phyloP scores from a whole-genome alignment of 257 asterid species.

The Fraxinus cuspidata region DNA sequence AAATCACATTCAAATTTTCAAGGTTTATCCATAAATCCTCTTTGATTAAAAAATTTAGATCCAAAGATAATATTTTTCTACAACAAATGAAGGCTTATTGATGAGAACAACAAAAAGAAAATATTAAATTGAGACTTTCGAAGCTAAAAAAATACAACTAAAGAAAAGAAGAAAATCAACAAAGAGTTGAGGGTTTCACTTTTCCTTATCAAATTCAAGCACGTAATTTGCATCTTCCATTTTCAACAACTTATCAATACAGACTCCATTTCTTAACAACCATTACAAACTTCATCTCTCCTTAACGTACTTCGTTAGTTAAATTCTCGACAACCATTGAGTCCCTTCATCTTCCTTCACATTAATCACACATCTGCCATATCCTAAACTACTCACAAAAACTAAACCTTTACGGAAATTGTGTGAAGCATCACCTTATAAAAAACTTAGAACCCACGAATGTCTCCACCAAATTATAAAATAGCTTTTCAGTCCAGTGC shows the following conservation, averaged over 20 bases:
- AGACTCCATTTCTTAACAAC: neutral
- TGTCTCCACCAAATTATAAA: slow-evolving; percentile 16
- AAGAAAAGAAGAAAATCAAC: neutral
- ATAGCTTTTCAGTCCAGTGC: slow-evolving; percentile 13
- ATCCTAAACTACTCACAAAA: slow-evolving; percentile 22
- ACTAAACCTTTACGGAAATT: neutral
- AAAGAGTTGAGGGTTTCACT: neutral
- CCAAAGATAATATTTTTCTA: no score
- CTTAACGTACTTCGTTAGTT: slow-evolving; percentile 1
- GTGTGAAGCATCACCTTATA: slow-evolving; percentile 11
- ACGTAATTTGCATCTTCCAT: slow-evolving; percentile 2
- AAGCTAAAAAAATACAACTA: no score
- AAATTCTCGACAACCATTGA: neutral
- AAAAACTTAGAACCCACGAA: neutral
- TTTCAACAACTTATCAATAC: slow-evolving; percentile 10
- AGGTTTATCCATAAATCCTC: no score
- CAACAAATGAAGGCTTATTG: no score
- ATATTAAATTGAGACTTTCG: no score
- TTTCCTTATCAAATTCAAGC: slow-evolving; percentile 10
- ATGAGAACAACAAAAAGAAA: no score
- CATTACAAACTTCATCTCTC: slow-evolving; percentile 13
- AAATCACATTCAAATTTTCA: no score
- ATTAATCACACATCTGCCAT: slow-evolving; percentile 5
- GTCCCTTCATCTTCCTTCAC: neutral
- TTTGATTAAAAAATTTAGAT: no score